Conservation (phyloP, 2,329 filamentous ascomycete genomes). For the Nemania bipapillata region DNA sequence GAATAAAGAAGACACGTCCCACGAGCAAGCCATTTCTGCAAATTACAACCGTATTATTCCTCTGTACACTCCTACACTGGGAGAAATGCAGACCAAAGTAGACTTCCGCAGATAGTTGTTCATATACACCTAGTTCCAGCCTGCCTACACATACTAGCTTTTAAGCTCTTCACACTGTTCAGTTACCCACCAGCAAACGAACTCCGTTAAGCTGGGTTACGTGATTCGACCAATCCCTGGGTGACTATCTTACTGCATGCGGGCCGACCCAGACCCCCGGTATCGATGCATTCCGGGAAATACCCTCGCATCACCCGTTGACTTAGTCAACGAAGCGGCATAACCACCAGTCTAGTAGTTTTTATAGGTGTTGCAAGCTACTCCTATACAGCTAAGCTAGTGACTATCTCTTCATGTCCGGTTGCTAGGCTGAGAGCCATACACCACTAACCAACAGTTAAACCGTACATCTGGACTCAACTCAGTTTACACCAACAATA, state of each 20-base stretch:
- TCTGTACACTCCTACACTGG: slow-evolving; percentile 1
- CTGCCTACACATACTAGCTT: neutral
- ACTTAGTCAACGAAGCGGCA: slow-evolving; percentile 7
- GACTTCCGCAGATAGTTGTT: too few species aligned
- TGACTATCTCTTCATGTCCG: neutral
- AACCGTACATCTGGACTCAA: neutral
- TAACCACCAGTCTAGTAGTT: slow-evolving; percentile 14
- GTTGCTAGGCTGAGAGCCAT: neutral
- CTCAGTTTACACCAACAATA: neutral
- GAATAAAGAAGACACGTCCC: slow-evolving; percentile 6
- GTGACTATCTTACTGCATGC: slow-evolving; percentile 30
- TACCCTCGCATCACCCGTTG: slow-evolving; percentile 12
- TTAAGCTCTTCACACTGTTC: slow-evolving; percentile 16
- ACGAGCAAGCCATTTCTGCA: neutral
- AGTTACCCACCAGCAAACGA: slow-evolving; percentile 23
- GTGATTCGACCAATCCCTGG: slow-evolving; percentile 30
- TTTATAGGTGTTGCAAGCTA: slow-evolving; percentile 22
- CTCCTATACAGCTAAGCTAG: slow-evolving; percentile 10
- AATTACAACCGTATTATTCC: slow-evolving; percentile 6
- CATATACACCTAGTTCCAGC: neutral
- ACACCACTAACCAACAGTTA: neutral
- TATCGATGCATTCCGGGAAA: slow-evolving; percentile 28
- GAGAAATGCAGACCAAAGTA: slow-evolving; percentile 15
- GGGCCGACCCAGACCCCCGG: slow-evolving; percentile 36
- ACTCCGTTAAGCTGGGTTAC: slow-evolving; percentile 21